Percentiles rank a stretch among this genome's conserved stretches.
phyloP scores from a whole-genome alignment of 441 rosid genomes.

The Pelargonium cotyledonis region DNA sequence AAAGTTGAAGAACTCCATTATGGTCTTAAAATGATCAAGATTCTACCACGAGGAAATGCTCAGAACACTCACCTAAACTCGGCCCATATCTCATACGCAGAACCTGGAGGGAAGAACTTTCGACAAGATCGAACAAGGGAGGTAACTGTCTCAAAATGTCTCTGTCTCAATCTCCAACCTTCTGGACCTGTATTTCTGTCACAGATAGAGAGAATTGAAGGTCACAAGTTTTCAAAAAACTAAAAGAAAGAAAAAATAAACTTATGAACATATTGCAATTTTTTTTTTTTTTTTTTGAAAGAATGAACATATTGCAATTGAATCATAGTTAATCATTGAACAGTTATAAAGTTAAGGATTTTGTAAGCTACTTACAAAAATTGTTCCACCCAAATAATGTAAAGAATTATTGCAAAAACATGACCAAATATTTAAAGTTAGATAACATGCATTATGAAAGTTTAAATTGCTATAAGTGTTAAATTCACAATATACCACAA shows the following conservation, averaged over 20 bases:
- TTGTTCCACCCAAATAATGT: not conserved
- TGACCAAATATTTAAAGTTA: slow-evolving; percentile 5
- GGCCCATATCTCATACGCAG: slow-evolving; percentile 95
- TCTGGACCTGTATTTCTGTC: slow-evolving; percentile 97
- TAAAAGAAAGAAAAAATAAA: not conserved
- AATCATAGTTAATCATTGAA: slow-evolving; percentile 8
- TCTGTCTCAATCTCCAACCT: slow-evolving; percentile 95
- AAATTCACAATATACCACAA: slow-evolving; percentile 6
- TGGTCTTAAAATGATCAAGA: slow-evolving; percentile 15
- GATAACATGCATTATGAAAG: slow-evolving; percentile 6
- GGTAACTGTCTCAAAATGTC: slow-evolving; percentile 82
- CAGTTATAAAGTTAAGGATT: slow-evolving; percentile 6
- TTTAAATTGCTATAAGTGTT: not conserved
- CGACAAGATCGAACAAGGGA: slow-evolving; percentile 88
- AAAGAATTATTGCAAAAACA: not conserved
- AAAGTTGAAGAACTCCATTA: slow-evolving; percentile 5
- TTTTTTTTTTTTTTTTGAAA: no score
- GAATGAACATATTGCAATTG: slow-evolving; percentile 1
- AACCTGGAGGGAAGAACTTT: slow-evolving; percentile 80
- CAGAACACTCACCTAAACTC: slow-evolving; percentile 67
- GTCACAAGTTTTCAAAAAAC: slow-evolving; percentile 4
- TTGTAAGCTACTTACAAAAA: not conserved
- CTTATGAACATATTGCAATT: slow-evolving; percentile 1
- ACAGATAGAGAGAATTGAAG: slow-evolving; percentile 13
- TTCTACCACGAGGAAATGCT: slow-evolving; percentile 3